Evolutionary conservation across 495 filamentous ascomycete species (phyloP), one percentile per base, ranked within the genome.

Genomic region (Astrothelium macrocarpum): DNA sequence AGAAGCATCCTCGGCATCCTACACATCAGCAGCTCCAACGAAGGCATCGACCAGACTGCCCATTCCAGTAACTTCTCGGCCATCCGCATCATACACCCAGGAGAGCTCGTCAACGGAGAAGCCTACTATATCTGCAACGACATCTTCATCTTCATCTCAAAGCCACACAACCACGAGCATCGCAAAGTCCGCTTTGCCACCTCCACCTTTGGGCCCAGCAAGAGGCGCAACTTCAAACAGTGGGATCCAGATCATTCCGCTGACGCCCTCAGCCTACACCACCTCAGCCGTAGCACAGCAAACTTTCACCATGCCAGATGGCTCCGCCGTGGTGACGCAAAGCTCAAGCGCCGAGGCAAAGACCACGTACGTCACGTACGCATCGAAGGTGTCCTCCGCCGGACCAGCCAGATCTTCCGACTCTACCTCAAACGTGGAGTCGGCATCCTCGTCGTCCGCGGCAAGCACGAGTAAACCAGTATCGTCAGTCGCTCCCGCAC

Each of bases 301-400:
- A 16, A 56, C 49, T 9, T 56, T 56, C 25, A 56, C 49, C 25
- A 56, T 56, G 49, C n/a, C 49, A 2, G 49, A 25, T 29, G 49
- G 49, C 7, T 56, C 49, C 20, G 49, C 25, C 16, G 49, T 56
- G 9, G 49, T 56, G 49, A 56, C 49, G 26, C 9, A 28, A 9
- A 20, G 49, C 20, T 56, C 49, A 5, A 56, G 23, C 25, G 23
- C 26, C 5, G 49, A 56, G 49, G 23, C 3, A 7, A 56, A 29
- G 49, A 56, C 49, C 7, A 56, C 20, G 23, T 29, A 56, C 49
- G 49, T 56, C 49, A 56, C 49, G 9, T 56, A 56, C 49, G 49
- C 49, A 26, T 56, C 49, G 9, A 56, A 56, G 25, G 25, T 56
- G 16, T 56, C 49, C 20, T 29, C 49, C n/a, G 25, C 25, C 25